Evolutionary conservation across 805 yeast species (phyloP), one percentile per base, ranked within the genome.

Genomic region (Hanseniaspora occidentalis): DNA sequence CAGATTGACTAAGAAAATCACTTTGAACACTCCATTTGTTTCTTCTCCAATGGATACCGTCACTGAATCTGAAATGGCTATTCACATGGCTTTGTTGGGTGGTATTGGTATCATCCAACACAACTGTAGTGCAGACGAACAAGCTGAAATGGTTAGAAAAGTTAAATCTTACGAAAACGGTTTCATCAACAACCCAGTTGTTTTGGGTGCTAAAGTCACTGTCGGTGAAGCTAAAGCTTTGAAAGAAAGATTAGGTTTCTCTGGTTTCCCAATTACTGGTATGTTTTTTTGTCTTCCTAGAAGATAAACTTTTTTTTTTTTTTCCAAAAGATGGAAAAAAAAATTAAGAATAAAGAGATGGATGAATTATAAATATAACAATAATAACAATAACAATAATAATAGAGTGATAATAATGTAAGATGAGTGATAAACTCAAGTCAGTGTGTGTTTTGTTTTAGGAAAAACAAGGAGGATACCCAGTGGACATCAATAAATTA

Each of bases 21-120:
- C 92, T 42, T 71, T 92, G 65, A 86, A 82, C 70, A 70, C 95
- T 36, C 98, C 98, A 43, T 85, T 92, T 51, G 89, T 92, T 45
- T 89, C 97, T 17, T 85, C 97, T 56, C 98, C 98, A 53, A 92
- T 92, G 98, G 98, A 92, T 68, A 92, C 98, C 38, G 98, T 92
- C 50, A 92, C 98, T 43, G 98, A 92, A 72, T 68, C 86, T 47
- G 84, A 79, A 45, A 92, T 92, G 98, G 98, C 98, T 50, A 89
- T 92, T 54, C 79, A 86, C 68, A 88, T 92, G 96, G 96, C 98
- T 51, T 75, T 92, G 51, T 75, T 88, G 54, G 98, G 98, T 64
- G 98, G 98, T 67, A 85, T 92, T 63, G 98, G 98, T 77, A 84
- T 92, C 59, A 79, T 92, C 55, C 98, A 92, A 66, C 96, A 92